phyloP scores from a whole-genome alignment of 495 filamentous ascomycete species.

The Chlorociboria aeruginascens region DNA sequence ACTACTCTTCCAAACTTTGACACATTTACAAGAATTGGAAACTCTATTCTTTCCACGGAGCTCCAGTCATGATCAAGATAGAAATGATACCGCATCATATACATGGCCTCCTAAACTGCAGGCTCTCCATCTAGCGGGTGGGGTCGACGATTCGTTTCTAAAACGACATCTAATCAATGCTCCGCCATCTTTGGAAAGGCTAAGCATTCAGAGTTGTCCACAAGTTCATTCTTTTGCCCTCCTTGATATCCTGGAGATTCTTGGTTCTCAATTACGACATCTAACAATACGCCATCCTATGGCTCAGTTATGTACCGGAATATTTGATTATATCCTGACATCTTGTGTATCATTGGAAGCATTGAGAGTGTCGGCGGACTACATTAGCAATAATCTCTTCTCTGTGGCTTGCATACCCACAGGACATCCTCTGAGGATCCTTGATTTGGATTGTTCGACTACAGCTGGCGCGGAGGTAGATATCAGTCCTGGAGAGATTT shows the following conservation, averaged over 20 bases:
- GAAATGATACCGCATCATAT: slow-evolving; percentile 9
- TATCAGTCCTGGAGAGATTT: slow-evolving; percentile 22
- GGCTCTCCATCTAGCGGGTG: slow-evolving; percentile 31
- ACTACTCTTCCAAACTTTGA: slow-evolving; percentile 40
- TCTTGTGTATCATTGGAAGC: slow-evolving; percentile 22
- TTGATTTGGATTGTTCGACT: slow-evolving; percentile 25
- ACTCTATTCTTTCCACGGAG: slow-evolving; percentile 44
- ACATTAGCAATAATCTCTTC: slow-evolving; percentile 25
- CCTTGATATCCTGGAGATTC: not conserved
- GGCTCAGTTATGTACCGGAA: slow-evolving; percentile 8
- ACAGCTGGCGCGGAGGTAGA: slow-evolving; percentile 21
- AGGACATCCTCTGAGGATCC: slow-evolving; percentile 23
- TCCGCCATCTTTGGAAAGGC: slow-evolving; percentile 2
- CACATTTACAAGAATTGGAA: slow-evolving; percentile 33
- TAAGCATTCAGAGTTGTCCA: slow-evolving; percentile 20
- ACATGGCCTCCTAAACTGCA: slow-evolving; percentile 35
- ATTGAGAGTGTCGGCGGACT: slow-evolving; percentile 28
- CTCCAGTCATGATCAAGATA: slow-evolving; percentile 24
- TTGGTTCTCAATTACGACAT: slow-evolving; percentile 12
- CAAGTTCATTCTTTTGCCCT: slow-evolving; percentile 6
- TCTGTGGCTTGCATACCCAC: slow-evolving; percentile 17
- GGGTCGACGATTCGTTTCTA: slow-evolving; percentile 31
- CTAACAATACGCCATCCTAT: slow-evolving; percentile 21
- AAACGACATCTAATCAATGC: slow-evolving; percentile 11
- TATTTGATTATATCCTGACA: slow-evolving; percentile 23